Evolutionary conservation across 345 rosid genomes (phyloP).

Genomic region (Salix brachista): DNA sequence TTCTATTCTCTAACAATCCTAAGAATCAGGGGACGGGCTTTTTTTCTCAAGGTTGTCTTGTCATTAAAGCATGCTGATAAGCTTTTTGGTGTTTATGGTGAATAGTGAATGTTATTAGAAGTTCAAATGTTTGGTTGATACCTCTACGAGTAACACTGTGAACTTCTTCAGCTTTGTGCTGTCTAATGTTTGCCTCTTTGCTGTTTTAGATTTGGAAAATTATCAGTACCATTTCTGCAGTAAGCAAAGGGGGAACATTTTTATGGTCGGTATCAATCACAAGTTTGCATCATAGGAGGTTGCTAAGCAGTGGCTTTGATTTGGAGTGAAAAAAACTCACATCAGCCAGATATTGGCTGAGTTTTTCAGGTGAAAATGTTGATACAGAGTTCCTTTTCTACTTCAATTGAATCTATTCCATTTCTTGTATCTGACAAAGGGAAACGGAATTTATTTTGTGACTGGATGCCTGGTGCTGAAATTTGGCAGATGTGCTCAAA

Average conservation of each 20-base stretch:
- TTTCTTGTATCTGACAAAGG: conserved; percentile 22
- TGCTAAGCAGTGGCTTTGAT: background rate
- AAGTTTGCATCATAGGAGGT: background rate
- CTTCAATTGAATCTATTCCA: conserved; percentile 36
- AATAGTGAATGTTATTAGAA: background rate
- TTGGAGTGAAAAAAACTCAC: background rate
- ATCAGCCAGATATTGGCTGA: background rate
- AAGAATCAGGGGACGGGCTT: background rate
- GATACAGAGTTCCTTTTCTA: conserved; percentile 35
- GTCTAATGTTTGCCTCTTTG: background rate
- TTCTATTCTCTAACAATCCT: background rate
- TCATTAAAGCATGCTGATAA: background rate
- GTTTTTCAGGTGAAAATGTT: conserved; percentile 39
- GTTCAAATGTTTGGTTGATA: background rate
- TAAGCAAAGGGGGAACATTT: background rate
- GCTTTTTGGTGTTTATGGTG: background rate
- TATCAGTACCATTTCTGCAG: background rate
- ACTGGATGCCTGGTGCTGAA: conserved; percentile 34
- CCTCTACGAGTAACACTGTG: background rate
- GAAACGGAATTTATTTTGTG: conserved; percentile 29
- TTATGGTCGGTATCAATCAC: background rate
- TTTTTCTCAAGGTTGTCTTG: background rate
- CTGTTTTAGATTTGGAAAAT: background rate
- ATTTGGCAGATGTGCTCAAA: conserved; percentile 53
- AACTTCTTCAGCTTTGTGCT: background rate